These are phyloP conservation scores for Dissophora globulifera DNA, from an alignment of 192 early-diverging fungal genomes.

Conservation along the genomic window DNA sequence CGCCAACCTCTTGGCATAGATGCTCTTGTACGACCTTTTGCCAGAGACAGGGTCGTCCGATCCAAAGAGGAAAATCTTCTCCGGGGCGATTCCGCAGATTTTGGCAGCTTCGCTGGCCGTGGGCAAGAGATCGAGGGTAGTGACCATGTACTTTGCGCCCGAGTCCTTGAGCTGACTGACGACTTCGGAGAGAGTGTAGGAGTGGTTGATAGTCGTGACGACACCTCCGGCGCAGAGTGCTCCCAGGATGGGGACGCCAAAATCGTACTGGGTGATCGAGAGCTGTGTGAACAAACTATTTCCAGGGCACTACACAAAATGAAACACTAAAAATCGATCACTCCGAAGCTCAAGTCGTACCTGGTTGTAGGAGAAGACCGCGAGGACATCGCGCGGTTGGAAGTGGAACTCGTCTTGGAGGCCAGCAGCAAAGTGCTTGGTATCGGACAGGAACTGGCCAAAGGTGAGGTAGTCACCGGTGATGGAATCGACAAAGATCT, in stretches of 20 bases:
- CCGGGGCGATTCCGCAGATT: constrained; percentile 40
- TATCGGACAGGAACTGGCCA: constrained; percentile 53
- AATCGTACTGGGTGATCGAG: constrained; percentile 55
- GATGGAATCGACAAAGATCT: constrained; percentile 64
- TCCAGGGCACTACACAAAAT: no score
- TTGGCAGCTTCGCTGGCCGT: constrained; percentile 51
- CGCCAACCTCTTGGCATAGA: constrained; percentile 30
- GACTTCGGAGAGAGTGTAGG: constrained; percentile 82
- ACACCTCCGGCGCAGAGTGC: constrained; percentile 73
- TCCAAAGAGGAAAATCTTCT: constrained; percentile 58
- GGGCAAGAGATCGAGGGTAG: constrained; percentile 49
- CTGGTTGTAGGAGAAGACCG: constrained; percentile 75
- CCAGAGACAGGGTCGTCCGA: constrained; percentile 25
- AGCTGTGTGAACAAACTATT: no score
- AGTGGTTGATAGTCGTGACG: constrained; percentile 83
- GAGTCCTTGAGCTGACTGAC: constrained; percentile 81
- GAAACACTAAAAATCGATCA: no score
- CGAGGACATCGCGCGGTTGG: constrained; percentile 72
- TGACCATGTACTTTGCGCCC: constrained; percentile 73
- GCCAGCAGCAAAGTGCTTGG: constrained; percentile 61
- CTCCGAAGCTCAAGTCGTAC: no score
- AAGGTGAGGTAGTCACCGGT: constrained; percentile 59
- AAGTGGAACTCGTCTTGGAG: constrained; percentile 61
- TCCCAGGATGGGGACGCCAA: constrained; percentile 71
- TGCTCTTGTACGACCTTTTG: constrained; percentile 37